A percentile compares a stretch with the other conserved stretches of the same genome.
These are phyloP conservation scores for Erysimum cheiri DNA, from an alignment of 441 rosid species.

Conservation along the genomic window DNA sequence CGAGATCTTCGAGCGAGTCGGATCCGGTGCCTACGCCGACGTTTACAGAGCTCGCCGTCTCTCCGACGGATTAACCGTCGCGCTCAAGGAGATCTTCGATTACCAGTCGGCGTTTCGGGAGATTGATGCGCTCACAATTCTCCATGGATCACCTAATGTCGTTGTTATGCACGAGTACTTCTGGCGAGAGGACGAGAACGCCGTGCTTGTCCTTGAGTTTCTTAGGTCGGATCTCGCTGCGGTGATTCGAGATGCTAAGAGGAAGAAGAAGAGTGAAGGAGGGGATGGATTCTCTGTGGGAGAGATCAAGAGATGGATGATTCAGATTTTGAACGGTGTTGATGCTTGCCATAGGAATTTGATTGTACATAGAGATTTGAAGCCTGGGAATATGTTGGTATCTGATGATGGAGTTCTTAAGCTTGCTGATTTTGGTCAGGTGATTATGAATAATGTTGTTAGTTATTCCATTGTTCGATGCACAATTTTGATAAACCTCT, in stretches of 20 bases:
- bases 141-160: constrained; percentile 75
- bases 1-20: constrained; percentile 84
- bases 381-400: constrained; percentile 84
- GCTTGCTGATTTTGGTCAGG: constrained; percentile 98
- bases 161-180: constrained; percentile 85
- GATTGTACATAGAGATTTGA: constrained; percentile 93
- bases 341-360: constrained; percentile 78
- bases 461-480: constrained; percentile 8
- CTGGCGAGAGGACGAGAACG: constrained; percentile 94
- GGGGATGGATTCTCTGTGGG: constrained; percentile 50
- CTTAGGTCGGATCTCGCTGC: constrained; percentile 72
- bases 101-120: constrained; percentile 94
- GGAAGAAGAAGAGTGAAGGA: constrained; percentile 36
- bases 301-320: constrained; percentile 92
- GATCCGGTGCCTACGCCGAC: constrained; percentile 95
- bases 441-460: constrained; percentile 29
- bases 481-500: neutral
- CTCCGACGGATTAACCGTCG: constrained; percentile 74
- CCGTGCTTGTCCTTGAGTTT: constrained; percentile 87
- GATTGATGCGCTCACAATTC: constrained; percentile 82
- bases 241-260: constrained; percentile 66
- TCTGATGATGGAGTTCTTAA: constrained; percentile 80
- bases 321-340: constrained; percentile 79
- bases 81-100: constrained; percentile 98
- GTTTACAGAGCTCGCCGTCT: constrained; percentile 84